Percentiles rank a stretch among this genome's conserved stretches.
Conservation (phyloP, 192 early-diverging fungal species). For the Dissophora globulifera region DNA sequence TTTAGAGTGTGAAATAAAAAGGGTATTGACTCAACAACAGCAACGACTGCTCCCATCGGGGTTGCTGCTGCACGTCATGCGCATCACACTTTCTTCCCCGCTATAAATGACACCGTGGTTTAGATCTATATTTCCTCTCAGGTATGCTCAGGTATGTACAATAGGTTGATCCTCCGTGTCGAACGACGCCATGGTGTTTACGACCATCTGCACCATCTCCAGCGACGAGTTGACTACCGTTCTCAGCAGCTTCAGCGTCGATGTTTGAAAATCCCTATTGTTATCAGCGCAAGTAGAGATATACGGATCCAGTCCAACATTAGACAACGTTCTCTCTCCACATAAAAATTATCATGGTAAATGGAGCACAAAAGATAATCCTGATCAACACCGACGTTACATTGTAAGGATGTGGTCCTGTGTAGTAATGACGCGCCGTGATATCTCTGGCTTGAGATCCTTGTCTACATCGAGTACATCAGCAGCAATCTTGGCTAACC, state of each 20-base stretch:
- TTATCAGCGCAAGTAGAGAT: not conserved
- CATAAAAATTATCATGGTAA: no score
- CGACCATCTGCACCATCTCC: conserved; percentile 51
- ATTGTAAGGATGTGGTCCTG: conserved; percentile 31
- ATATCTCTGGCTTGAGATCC: conserved; percentile 52
- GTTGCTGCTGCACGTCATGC: no score
- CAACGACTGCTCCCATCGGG: no score
- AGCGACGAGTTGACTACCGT: conserved; percentile 48
- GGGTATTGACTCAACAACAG: no score
- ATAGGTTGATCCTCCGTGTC: conserved; percentile 33
- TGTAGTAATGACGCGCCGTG: conserved; percentile 34
- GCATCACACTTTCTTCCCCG: no score
- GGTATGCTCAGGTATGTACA: no score
- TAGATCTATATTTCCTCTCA: no score
- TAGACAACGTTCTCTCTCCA: no score
- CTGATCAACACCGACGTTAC: conserved; percentile 19
- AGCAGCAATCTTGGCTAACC: conserved; percentile 48
- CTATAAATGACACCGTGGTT: no score
- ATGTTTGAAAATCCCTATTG: conserved; percentile 43
- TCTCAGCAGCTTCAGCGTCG: conserved; percentile 43
- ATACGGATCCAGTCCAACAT: no score
- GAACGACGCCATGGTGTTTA: conserved; percentile 44
- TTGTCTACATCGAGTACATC: conserved; percentile 49
- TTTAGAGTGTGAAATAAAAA: no score
- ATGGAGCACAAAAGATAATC: no score